Percentiles rank a stretch among this genome's conserved stretches.
These are phyloP conservation scores for Salvia splendens DNA, from an alignment of 257 asterid species.

Conservation along the genomic window DNA sequence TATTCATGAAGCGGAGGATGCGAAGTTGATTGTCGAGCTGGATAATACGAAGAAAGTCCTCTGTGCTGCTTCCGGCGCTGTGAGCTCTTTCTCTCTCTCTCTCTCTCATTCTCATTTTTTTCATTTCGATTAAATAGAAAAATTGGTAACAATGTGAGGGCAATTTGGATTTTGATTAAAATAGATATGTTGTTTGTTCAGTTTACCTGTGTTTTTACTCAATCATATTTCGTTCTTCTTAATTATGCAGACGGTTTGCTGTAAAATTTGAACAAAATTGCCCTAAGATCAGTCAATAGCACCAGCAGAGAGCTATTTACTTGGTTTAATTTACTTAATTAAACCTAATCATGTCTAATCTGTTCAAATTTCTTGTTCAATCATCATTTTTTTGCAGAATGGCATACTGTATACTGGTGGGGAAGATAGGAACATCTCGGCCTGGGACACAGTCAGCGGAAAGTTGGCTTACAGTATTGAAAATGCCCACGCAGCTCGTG, in stretches of 20 bases:
- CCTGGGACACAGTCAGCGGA: slow-evolving; percentile 84
- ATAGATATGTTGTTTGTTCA: not conserved
- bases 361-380: slow-evolving; percentile 1
- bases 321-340: not conserved
- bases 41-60: slow-evolving; percentile 64
- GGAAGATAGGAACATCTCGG: slow-evolving; percentile 74
- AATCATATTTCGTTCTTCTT: not conserved
- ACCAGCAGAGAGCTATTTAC: not conserved
- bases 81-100: slow-evolving; percentile 30
- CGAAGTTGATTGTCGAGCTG: slow-evolving; percentile 57
- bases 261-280: not conserved
- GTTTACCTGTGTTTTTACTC: not conserved
- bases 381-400: slow-evolving; percentile 44
- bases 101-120: not conserved
- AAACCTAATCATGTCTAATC: not conserved
- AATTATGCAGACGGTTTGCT: not conserved
- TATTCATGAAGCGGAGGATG: slow-evolving; percentile 81
- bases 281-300: not conserved
- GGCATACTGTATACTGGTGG: slow-evolving; percentile 90
- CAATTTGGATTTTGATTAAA: not conserved
- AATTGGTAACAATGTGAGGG: not conserved
- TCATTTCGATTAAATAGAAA: not conserved
- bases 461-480: slow-evolving; percentile 67
- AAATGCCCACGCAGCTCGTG: slow-evolving; percentile 83
- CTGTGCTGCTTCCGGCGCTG: slow-evolving; percentile 69